A percentile compares a stretch with the other conserved stretches of the same genome.
phyloP scores from a whole-genome alignment of 441 rosid species.

The Syzygium malaccense region DNA sequence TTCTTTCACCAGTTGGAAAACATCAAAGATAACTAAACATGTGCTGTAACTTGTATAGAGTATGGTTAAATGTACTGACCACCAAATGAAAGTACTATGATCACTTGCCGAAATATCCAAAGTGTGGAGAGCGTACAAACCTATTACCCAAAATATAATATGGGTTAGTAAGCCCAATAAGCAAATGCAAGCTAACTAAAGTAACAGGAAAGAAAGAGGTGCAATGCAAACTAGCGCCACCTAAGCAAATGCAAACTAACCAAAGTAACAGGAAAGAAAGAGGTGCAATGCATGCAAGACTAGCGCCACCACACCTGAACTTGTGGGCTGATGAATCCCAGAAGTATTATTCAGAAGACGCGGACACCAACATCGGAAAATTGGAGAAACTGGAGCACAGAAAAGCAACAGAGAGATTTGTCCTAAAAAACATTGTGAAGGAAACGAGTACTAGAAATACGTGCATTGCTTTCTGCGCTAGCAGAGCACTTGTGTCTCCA shows the following conservation, averaged over 20 bases:
- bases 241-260: neutral
- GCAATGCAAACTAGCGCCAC: neutral
- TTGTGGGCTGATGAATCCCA: neutral
- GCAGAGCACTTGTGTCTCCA: neutral
- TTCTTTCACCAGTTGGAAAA: neutral
- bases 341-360: neutral
- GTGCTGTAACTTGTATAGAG: neutral
- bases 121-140: neutral
- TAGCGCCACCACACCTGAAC: neutral
- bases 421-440: neutral
- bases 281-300: neutral
- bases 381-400: neutral
- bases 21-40: neutral
- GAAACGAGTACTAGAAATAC: neutral
- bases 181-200: neutral
- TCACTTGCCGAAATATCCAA: neutral
- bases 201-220: neutral
- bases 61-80: neutral
- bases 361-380: neutral
- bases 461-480: neutral
- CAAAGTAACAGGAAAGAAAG: neutral
- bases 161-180: neutral
- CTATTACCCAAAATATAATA: neutral
- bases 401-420: neutral
- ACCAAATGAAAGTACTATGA: neutral